A percentile compares a stretch with the other conserved stretches of the same genome.
Conservation (phyloP, 2,329 filamentous ascomycete species). For the Cercospora nicotianae region DNA sequence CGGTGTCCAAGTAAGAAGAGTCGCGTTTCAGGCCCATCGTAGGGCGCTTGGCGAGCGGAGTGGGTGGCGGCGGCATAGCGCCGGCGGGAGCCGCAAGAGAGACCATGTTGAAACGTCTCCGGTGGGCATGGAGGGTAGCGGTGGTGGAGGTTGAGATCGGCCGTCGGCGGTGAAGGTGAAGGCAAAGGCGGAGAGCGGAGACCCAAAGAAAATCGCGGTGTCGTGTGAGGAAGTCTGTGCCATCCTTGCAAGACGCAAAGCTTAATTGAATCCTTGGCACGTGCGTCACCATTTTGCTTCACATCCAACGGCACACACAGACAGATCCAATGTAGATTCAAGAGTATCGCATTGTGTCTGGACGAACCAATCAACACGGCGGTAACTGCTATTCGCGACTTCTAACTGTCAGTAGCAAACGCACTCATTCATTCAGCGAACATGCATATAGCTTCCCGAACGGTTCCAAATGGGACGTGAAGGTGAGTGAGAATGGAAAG, state of each 20-base stretch:
- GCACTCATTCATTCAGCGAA: not conserved
- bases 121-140: constrained; percentile 13
- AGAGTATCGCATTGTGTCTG: not conserved
- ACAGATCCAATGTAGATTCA: not conserved
- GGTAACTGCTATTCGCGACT: not conserved
- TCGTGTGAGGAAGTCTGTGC: constrained; percentile 10
- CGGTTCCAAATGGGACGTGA: not conserved
- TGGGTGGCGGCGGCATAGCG: constrained; percentile 39
- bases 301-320: not conserved
- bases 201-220: constrained; percentile 3
- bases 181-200: not conserved
- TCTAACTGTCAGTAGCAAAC: not conserved
- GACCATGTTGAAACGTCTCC: constrained; percentile 34
- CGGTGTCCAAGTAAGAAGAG: constrained; percentile 40
- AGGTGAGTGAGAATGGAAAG: not conserved
- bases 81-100: constrained; percentile 35
- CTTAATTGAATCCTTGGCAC: not conserved
- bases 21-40: constrained; percentile 40
- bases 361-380: not conserved
- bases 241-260: not conserved
- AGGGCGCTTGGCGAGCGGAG: constrained; percentile 35
- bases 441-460: not conserved
- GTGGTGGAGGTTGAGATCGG: not conserved
- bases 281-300: not conserved
- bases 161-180: constrained; percentile 1